These are phyloP conservation scores for Hyaloscypha bicolor DNA, from an alignment of 495 filamentous ascomycete species.

Conservation along the genomic window DNA sequence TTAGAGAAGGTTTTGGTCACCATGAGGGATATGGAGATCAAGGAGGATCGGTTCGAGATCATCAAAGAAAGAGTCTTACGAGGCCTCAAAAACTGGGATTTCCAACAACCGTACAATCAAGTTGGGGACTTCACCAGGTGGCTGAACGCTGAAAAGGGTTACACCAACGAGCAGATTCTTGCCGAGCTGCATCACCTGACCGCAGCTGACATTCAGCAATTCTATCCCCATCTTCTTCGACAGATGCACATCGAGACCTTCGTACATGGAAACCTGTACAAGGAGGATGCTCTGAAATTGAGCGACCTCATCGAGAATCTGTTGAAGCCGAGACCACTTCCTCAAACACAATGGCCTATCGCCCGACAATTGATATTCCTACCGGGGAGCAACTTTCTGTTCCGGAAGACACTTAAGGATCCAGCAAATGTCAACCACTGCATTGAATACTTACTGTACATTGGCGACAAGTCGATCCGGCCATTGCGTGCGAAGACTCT, in stretches of 20 bases:
- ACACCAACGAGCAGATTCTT: slow-evolving; percentile 79
- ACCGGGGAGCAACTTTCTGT: slow-evolving; percentile 79
- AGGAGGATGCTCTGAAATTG: slow-evolving; percentile 89
- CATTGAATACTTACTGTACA: slow-evolving; percentile 86
- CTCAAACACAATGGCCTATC: slow-evolving; percentile 78
- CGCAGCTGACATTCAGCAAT: slow-evolving; percentile 69
- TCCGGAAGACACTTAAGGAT: slow-evolving; percentile 78
- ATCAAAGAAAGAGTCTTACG: slow-evolving; percentile 84
- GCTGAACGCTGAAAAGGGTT: slow-evolving; percentile 74
- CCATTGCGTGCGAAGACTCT: slow-evolving; percentile 71
- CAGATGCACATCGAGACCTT: slow-evolving; percentile 88
- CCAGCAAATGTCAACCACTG: slow-evolving; percentile 95
- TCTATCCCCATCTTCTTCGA: slow-evolving; percentile 77
- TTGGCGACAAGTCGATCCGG: slow-evolving; percentile 73
- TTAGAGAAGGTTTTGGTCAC: slow-evolving; percentile 87
- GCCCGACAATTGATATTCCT: slow-evolving; percentile 77
- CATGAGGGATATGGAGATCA: slow-evolving; percentile 83
- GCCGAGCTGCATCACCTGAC: slow-evolving; percentile 76
- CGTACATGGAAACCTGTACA: slow-evolving; percentile 92
- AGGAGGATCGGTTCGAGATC: slow-evolving; percentile 83
- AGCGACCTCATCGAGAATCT: slow-evolving; percentile 79
- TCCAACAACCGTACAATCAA: slow-evolving; percentile 85
- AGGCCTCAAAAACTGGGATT: slow-evolving; percentile 81
- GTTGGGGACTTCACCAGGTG: slow-evolving; percentile 83
- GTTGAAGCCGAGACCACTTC: slow-evolving; percentile 74